Conservation (phyloP, 2,329 filamentous ascomycete genomes). For the Diaporthe sp. region DNA sequence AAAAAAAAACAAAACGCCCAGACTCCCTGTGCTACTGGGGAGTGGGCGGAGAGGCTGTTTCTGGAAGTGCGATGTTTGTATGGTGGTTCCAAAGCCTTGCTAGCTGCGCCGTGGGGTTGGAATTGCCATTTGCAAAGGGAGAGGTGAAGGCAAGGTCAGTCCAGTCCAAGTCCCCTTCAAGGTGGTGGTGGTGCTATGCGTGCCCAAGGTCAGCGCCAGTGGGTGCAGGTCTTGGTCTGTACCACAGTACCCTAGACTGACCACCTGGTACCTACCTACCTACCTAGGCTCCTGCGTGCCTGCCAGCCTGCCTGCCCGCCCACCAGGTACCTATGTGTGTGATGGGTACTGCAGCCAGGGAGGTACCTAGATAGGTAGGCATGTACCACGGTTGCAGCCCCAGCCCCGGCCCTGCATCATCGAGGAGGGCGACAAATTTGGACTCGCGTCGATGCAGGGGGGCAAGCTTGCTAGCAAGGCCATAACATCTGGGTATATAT, state of each 20-base stretch:
- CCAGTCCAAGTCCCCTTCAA: conserved; percentile 17
- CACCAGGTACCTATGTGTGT: not conserved
- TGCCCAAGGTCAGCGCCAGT: conserved; percentile 24
- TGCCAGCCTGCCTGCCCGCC: not conserved
- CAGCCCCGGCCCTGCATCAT: not conserved
- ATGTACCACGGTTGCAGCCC: not conserved
- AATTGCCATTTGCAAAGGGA: conserved; percentile 36
- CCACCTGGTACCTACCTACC: not conserved
- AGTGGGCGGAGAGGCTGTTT: conserved; percentile 29
- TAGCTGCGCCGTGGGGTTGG: conserved; percentile 32
- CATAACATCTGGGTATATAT: not conserved
- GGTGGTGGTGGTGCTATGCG: conserved; percentile 30
- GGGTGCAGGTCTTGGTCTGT: not conserved
- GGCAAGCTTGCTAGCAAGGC: not conserved
- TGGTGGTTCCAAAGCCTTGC: conserved; percentile 32
- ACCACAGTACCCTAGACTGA: not conserved
- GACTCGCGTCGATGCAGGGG: not conserved
- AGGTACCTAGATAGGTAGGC: not conserved
- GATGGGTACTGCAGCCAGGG: not conserved
- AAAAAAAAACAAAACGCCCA: conserved; percentile 24
- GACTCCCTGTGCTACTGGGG: conserved; percentile 30
- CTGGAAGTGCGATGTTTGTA: conserved; percentile 27
- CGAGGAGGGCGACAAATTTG: not conserved
- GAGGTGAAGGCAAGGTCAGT: conserved; percentile 23
- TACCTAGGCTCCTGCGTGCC: not conserved